These are phyloP conservation scores for Pulicaria dysenterica DNA, from an alignment of 129 eudicot species.

Conservation along the genomic window DNA sequence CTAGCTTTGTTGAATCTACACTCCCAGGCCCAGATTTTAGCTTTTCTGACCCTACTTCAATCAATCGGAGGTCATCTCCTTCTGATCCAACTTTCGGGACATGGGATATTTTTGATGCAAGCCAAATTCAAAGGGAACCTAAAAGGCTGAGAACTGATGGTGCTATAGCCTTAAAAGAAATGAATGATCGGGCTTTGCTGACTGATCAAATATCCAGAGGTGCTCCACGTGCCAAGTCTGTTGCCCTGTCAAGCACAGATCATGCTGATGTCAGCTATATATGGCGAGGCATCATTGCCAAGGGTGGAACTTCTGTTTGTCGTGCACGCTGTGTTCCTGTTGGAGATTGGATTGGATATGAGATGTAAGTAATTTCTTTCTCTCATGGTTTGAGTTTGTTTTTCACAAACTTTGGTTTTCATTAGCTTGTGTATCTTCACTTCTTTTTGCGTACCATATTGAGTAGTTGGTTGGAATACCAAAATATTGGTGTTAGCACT, in stretches of 20 bases:
- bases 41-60: constrained; percentile 39
- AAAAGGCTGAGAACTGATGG: constrained; percentile 70
- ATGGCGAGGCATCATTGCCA: constrained; percentile 92
- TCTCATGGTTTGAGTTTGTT: not conserved
- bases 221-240: constrained; percentile 20
- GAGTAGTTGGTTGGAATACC: too few relatives aligned
- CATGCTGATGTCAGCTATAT: constrained; percentile 43
- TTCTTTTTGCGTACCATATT: too few relatives aligned
- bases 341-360: constrained; percentile 62
- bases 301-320: constrained; percentile 84
- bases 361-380: constrained; percentile 59
- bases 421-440: not conserved
- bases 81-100: constrained; percentile 39
- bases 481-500: too few relatives aligned
- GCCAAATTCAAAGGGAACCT: constrained; percentile 68
- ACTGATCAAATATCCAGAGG: constrained; percentile 20
- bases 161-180: constrained; percentile 29
- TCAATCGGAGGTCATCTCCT: constrained; percentile 62
- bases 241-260: constrained; percentile 25
- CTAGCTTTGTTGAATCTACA: constrained; percentile 36
- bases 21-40: constrained; percentile 39
- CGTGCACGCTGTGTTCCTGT: constrained; percentile 89
- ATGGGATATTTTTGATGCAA: constrained; percentile 70
- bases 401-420: not conserved
- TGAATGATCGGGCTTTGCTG: constrained; percentile 28